Base-by-base conservation (phyloP, 108 stramenopile species). In the Conticribra guillardii region DNA sequence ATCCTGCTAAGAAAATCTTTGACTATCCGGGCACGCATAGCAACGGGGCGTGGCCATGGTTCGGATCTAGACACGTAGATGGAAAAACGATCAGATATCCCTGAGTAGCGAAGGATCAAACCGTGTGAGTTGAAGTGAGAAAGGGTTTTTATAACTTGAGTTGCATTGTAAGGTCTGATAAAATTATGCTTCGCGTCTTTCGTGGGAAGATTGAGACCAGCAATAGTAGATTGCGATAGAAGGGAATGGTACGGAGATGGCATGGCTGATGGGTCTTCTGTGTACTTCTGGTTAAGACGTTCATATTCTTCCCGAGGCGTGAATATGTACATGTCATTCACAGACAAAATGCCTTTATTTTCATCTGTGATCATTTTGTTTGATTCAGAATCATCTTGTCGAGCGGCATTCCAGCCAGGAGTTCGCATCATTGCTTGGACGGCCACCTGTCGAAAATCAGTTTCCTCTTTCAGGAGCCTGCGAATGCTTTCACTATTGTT, bases 81-180 rank as follows among this genome's bases (percentile, higher is more conserved):
- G 16, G 1, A 19, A 18, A 58, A 58, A 15, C 18, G 31, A 33
- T 58, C 33, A 3, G 57, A 32, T 33, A 5, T 58, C 2, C 57
- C 57, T 21, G 31, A 32, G 31, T 58, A 58, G 11, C 57, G 26
- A 21, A 58, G 31, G 29, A 58, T 58, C 1, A 58, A 58, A 30
- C 57, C 57, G 22, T 32, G 29, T 2, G 21, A 21, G 28, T 58
- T 30, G 21, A 58, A 58, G 21, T 32, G 29, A 33, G 18, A 14
- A 2, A 58, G 32, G 31, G 57, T 32, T 33, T 58, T 21, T 33
- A 58, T 58, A 11, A 41, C 37, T 41, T 41, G 5, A 11, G 37
- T 11, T 41, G 37, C 5, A 41, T 41, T 41, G 37, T 41, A 41
- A 11, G 37, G 5, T n/a, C n/a, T n/a, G n/a, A 41, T 41, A 41